These are phyloP conservation scores for Russula compacta DNA, from an alignment of 768 basidiomycete genomes.

Conservation along the genomic window DNA sequence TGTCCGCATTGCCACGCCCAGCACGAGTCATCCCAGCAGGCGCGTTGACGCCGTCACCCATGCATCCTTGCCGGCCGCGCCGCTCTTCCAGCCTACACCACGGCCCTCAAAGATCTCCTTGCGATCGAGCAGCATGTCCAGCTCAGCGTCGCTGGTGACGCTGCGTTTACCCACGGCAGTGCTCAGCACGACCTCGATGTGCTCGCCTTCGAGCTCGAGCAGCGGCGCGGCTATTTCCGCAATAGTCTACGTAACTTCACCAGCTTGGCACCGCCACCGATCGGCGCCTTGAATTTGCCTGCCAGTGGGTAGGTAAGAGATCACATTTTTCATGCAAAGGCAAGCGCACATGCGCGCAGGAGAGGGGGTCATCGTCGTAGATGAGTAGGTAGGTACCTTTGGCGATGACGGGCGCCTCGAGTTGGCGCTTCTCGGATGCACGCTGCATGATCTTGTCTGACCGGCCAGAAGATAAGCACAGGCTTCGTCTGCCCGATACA, in stretches of 20 bases:
- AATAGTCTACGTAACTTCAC: constrained; percentile 49
- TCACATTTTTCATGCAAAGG: background rate
- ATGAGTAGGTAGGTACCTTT: too few species aligned
- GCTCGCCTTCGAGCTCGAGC: constrained; percentile 75
- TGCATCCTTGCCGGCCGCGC: constrained; percentile 23
- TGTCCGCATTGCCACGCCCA: constrained; percentile 27
- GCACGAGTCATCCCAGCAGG: too few species aligned
- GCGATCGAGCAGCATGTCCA: constrained; percentile 72
- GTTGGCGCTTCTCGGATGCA: too few species aligned
- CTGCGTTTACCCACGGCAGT: constrained; percentile 59
- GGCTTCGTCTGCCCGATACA: constrained; percentile 91
- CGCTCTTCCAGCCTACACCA: constrained; percentile 65
- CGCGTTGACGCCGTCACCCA: constrained; percentile 1
- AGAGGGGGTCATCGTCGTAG: background rate
- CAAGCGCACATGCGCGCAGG: too few species aligned
- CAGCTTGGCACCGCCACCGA: constrained; percentile 34
- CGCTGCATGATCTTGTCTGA: too few species aligned
- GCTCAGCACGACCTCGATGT: constrained; percentile 76
- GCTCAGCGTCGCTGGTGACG: constrained; percentile 73
- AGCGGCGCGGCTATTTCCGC: constrained; percentile 75
- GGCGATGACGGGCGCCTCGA: too few species aligned
- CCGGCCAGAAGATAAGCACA: constrained; percentile 81
- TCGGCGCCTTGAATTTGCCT: constrained; percentile 82
- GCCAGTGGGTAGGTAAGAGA: background rate
- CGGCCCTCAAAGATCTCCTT: constrained; percentile 64